Base-by-base conservation (phyloP, 768 basidiomycete genomes). In the Tricholoma bakamatsutake region DNA sequence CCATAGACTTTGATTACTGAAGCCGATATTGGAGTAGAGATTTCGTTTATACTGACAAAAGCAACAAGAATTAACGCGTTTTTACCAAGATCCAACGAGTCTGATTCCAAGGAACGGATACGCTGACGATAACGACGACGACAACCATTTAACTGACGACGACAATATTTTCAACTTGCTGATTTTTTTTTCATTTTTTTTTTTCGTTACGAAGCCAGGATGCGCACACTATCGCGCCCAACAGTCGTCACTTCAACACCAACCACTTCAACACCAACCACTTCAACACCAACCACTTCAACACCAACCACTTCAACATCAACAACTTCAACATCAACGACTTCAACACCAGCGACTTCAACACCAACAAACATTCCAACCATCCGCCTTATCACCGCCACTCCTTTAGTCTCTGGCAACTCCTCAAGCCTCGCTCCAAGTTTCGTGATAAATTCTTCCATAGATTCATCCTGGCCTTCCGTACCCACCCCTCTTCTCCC, bases 361-460 rank as follows among this genome's bases (percentile, higher is more conserved):
- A 50, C 69, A 28, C 59, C 61, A 55, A 67, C 69, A 64, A 69
- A 66, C 67, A 68, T 76, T 54, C 85, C 88, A 21, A 83, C 86
- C 52, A 90, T 90, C 56, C 79, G 85, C 43, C 80, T 90, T 62
- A 82, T 83, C 60, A 76, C 82, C 13, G 85, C 88, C 0, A 87
- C 81, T 0, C 88, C 87, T 3, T 82, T 80, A 11, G 77, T 80
- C 5, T 59, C 74, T 3, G 80, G 79, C 11, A 59, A 70, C 39
- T 69, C 75, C 18, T 69, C 66, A 5, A 71, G 66, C 52, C 43
- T 24, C 12, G 24, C 12, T 12, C 2, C 12, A 24, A 18, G 8
- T 17, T 42, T 42, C 9, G 64, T 67, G 6, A 68, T 68, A 51
- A 60, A 68, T 61, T 34, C 66, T 57, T 69, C 78, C 5, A 64